Base-by-base conservation (phyloP, 345 rosid genomes). In the Pseudoturritis turrita region DNA sequence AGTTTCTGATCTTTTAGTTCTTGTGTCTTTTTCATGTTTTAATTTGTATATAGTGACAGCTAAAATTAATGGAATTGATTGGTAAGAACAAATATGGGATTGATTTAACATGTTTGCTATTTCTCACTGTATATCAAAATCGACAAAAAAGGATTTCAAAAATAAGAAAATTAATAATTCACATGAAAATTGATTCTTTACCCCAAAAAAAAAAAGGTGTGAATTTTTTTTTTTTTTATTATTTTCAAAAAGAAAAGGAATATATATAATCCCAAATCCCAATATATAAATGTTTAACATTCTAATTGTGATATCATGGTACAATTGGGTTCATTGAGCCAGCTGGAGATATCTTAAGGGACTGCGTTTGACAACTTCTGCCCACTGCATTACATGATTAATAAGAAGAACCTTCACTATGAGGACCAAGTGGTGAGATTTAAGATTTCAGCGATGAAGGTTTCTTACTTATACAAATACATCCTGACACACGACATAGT, bases 51-150 rank as follows among this genome's bases (percentile, higher is more conserved):
- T 33, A 33, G 47, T 39, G 64, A 22, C 33, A 39, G 47, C 37
- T 59, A 0, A 37, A 14, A 58, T 12, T 22, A 36, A 37, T 3
- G 18, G 46, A 58, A 39, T 39, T 39, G 64, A 39, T 59, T 59
- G 22, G 33, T 9, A 13, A 21, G 64, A 58, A 15, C 37, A 43
- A 19, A 15, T 6, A n/a, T 10, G 4, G 26, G 68, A 45, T 62
- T 45, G 55, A 62, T 62, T 62, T 62, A 45, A 45, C 51, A 62
- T 44, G 18, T 62, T 62, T 28, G 15, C 53, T 18, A 11, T 45
- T 62, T 44, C n/a, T 11, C 25, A 45, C 11, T 45, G 68, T 10
- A 13, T 28, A 10, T 43, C 15, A 26, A 40, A 28, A 33, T 23
- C 15, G 52, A 10, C n/a, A 26, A 14, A 23, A 21, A 36, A 4